Base-by-base conservation (phyloP, 2,329 filamentous ascomycete genomes). In the Didymella pomorum region DNA sequence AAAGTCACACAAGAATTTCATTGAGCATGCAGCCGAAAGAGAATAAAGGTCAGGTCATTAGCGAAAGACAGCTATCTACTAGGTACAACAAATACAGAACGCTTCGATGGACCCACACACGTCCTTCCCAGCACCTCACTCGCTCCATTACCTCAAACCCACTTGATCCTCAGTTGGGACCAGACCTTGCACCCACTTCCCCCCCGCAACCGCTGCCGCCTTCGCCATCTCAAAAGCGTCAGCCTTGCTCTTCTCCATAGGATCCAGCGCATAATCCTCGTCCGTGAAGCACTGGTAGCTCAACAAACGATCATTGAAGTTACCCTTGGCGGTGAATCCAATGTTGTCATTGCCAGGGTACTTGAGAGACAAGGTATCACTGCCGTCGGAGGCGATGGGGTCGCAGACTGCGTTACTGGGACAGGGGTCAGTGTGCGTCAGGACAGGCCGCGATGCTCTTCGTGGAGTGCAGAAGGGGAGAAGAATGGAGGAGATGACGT, bases 341-440 rank as follows among this genome's bases (percentile, higher is more conserved):
- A 72, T n/a, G 50, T 72, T 61, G 2, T 52, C 39, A 5, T 8
- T 56, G 2, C 70, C 69, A 0, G 66, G 67, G 26, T 60, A 64
- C 4, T 23, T 7, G 6, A 71, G 28, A 6, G 46, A 33, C 3
- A 72, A n/a, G 2, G 45, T 35, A 16, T 64, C 63, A 0, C 42
- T 52, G 16, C 52, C 56, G 42, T 69, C 60, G 33, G 39, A 45
- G 16, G 49, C 25, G 20, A 63, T 14, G 7, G 60, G 26, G 11
- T 51, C 45, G 45, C 70, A 72, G 8, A 58, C 29, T 0, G 59
- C 41, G 51, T 70, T 72, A 0, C 70, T 72, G 12, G 23, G 23
- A 2, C 3, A 35, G 2, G 31, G 18, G 16, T 35, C 14, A 35
- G 31, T 8, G 18, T 35, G 31, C 6, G 4, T 35, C 12, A 10